phyloP scores from a whole-genome alignment of 108 stramenopile species.

The Skeletonema menzelii region DNA sequence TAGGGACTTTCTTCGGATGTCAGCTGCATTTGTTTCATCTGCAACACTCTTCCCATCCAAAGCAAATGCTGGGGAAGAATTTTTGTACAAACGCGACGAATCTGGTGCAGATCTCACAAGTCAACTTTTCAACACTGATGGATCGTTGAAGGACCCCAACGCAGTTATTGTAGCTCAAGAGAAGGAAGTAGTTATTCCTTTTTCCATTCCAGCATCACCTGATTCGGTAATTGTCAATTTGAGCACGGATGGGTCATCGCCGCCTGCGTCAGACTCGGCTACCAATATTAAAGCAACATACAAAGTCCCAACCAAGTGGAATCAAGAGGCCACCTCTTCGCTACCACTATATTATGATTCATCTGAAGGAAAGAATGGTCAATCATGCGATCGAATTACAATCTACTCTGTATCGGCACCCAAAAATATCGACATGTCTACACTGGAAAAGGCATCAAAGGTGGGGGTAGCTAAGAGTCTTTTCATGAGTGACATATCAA shows the following conservation, averaged over 20 bases:
- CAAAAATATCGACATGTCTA: conserved; percentile 28
- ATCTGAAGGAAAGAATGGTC: conserved; percentile 60
- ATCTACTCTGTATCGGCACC: conserved; percentile 55
- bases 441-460: conserved; percentile 66
- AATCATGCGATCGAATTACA: conserved; percentile 71
- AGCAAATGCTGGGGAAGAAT: conserved; percentile 20
- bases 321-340: conserved; percentile 39
- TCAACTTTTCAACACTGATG: conserved; percentile 75
- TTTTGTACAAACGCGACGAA: conserved; percentile 10
- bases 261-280: conserved; percentile 15
- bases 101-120: conserved; percentile 53
- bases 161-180: conserved; percentile 58
- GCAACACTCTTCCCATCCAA: conserved; percentile 6
- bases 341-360: conserved; percentile 59
- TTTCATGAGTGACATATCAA: conserved; percentile 42
- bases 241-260: conserved; percentile 22
- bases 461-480: conserved; percentile 74
- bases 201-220: conserved; percentile 39
- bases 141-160: conserved; percentile 55
- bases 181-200: conserved; percentile 42
- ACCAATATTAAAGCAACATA: conserved; percentile 48
- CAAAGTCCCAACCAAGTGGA: conserved; percentile 75
- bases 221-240: conserved; percentile 48
- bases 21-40: not conserved
- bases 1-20: conserved; percentile 29